Evolutionary conservation across 345 rosid genomes (phyloP), one percentile per base, ranked within the genome.

Genomic region (Pelargonium nanum): DNA sequence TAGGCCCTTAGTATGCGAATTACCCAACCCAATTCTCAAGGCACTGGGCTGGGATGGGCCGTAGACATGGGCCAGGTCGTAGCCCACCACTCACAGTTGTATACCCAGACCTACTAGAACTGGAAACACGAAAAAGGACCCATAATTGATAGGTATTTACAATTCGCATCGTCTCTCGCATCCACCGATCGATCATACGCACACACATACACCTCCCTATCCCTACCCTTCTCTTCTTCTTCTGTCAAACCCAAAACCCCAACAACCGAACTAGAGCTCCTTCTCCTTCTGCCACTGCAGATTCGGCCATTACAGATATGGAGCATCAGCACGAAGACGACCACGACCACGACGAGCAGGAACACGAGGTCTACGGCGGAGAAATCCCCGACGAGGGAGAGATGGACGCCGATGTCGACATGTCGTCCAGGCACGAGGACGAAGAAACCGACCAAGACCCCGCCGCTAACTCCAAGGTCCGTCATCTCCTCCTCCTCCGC

Each of bases 361-460:
- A 88, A 71, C 91, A 88, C 58, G 96, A 85, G 72, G 96, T 85
- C 12, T 88, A 88, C 71, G 96, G 96, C 22, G 91, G 86, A 24
- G 96, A 88, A 59, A 85, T 88, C 69, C 86, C 96, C 1, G 88
- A 85, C 48, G 96, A 83, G 30, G 85, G 79, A 26, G 91, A 83
- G 71, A 87, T 87, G 83, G 93, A 85, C 58, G 86, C 80, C 65
- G 86, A 88, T 52, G 63, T 74, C 48, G 82, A 78, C 59, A 72
- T 78, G 72, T 28, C 72, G 22, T 75, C 74, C 26, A 75, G 81
- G 34, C 50, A 58, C 60, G 81, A 75, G 51, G 53, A 68, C 54
- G 85, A 78, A 61, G 95, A 80, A 5, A 85, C 81, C 12, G 77
- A 80, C 34, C 77, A 51, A 53, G 83, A 73, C 58, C 83, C 88